Evolutionary conservation across 805 yeast species (phyloP).

Genomic region (Spencermartinsiella europaea): DNA sequence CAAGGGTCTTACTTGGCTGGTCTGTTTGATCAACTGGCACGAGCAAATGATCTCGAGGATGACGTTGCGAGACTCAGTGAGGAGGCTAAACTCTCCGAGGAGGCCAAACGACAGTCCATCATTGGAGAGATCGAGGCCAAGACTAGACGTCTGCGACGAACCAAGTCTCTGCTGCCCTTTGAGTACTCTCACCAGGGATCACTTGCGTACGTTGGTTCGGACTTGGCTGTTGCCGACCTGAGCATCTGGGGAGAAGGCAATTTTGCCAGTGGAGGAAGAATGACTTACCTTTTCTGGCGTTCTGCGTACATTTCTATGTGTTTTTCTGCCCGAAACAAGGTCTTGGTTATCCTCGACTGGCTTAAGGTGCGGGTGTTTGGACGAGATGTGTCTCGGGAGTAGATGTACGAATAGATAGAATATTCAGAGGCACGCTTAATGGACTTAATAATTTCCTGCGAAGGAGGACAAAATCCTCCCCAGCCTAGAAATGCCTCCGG

Average conservation of each 20-base stretch:
- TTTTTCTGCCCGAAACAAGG: conserved; percentile 80
- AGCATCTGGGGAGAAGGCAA: conserved; percentile 62
- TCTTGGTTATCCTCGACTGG: conserved; percentile 87
- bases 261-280: conserved; percentile 74
- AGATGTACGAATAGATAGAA: conserved; percentile 19
- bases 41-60: conserved; percentile 31
- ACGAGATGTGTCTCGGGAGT: conserved; percentile 88
- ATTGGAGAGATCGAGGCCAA: conserved; percentile 45
- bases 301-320: conserved; percentile 91
- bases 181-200: conserved; percentile 87
- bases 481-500: too few species aligned
- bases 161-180: conserved; percentile 47
- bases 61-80: conserved; percentile 38
- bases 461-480: too few species aligned
- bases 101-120: conserved; percentile 33
- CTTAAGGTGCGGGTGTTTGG: conserved; percentile 81
- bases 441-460: too few species aligned
- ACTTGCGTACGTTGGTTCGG: conserved; percentile 86
- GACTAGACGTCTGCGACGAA: conserved; percentile 34
- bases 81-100: conserved; percentile 21
- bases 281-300: conserved; percentile 93
- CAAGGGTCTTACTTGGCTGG: conserved; percentile 79
- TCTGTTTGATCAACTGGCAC: conserved; percentile 53
- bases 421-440: conserved; percentile 1
- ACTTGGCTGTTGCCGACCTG: conserved; percentile 90